A percentile compares a stretch with the other conserved stretches of the same genome.
phyloP scores from a whole-genome alignment of 495 filamentous ascomycete genomes.

The Lophium mytilinum region DNA sequence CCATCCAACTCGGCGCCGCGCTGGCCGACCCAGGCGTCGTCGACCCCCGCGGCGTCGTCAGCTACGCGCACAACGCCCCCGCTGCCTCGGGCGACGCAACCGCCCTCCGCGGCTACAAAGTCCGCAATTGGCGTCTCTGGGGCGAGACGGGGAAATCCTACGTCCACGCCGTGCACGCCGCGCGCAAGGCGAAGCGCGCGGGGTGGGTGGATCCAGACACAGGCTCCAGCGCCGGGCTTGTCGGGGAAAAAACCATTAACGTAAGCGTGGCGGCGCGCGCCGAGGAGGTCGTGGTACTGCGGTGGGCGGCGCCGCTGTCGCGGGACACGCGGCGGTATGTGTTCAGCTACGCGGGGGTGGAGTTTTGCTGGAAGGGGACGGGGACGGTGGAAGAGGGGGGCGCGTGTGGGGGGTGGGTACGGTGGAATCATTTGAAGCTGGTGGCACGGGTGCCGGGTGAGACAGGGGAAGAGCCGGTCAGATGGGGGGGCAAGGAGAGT shows the following conservation, averaged over 20 bases:
- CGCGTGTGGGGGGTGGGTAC: conserved; percentile 1
- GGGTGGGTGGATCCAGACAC: background rate
- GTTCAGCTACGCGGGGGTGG: conserved; percentile 12
- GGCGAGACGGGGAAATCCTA: conserved; percentile 21
- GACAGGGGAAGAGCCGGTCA: background rate
- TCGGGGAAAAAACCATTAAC: background rate
- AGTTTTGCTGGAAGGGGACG: conserved; percentile 24
- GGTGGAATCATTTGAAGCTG: conserved; percentile 19
- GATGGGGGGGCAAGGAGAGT: no score
- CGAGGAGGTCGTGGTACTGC: conserved; percentile 21
- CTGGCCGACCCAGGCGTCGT: conserved; percentile 16
- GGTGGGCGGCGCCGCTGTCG: conserved; percentile 18
- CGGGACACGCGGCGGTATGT: conserved; percentile 9
- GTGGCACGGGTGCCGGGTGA: conserved; percentile 8
- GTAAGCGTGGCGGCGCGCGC: background rate
- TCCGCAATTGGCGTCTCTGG: conserved; percentile 23
- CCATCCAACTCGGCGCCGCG: conserved; percentile 15
- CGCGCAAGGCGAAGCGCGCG: conserved; percentile 1
- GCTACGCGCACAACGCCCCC: conserved; percentile 13
- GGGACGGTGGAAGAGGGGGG: conserved; percentile 7
- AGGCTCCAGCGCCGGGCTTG: background rate
- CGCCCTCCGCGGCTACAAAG: conserved; percentile 19
- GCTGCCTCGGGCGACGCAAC: conserved; percentile 3
- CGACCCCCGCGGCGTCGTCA: conserved; percentile 21
- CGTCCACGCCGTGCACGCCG: conserved; percentile 7